Evolutionary conservation across 192 early-diverging fungal genomes (phyloP).

Genomic region (Coemansia sp.): DNA sequence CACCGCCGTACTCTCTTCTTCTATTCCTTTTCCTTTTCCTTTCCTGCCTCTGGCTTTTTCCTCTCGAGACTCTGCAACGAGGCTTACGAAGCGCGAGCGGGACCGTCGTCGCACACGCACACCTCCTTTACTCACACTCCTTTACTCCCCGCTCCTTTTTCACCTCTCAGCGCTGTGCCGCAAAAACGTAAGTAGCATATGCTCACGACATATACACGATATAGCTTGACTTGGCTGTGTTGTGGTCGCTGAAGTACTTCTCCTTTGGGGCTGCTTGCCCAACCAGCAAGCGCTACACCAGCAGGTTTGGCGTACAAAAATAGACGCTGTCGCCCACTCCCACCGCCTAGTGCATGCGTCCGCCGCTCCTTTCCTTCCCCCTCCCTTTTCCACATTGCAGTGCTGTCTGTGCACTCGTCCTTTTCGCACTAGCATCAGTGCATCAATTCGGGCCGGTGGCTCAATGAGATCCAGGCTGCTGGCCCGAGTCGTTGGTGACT

Average conservation of each 20-base stretch:
- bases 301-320: neutral
- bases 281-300: neutral
- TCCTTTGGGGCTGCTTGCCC: neutral
- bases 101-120: neutral
- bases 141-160: neutral
- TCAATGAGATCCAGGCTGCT: neutral
- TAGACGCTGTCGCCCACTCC: neutral
- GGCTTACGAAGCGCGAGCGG: conserved; percentile 5
- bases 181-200: conserved; percentile 1
- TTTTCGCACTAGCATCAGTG: neutral
- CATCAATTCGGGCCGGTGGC: neutral
- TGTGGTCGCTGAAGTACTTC: neutral
- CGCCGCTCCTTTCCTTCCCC: neutral
- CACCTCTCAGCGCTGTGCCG: neutral
- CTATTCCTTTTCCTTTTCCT: conserved; percentile 1
- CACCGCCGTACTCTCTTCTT: neutral
- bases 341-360: neutral
- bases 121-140: neutral
- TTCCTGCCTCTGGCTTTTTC: conserved; percentile 3
- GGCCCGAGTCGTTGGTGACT: neutral
- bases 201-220: neutral
- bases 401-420: neutral
- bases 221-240: neutral
- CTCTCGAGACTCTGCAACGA: neutral
- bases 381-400: neutral